Evolutionary conservation across 192 early-diverging fungal species (phyloP).

Genomic region (Mycoemilia scoparia): DNA sequence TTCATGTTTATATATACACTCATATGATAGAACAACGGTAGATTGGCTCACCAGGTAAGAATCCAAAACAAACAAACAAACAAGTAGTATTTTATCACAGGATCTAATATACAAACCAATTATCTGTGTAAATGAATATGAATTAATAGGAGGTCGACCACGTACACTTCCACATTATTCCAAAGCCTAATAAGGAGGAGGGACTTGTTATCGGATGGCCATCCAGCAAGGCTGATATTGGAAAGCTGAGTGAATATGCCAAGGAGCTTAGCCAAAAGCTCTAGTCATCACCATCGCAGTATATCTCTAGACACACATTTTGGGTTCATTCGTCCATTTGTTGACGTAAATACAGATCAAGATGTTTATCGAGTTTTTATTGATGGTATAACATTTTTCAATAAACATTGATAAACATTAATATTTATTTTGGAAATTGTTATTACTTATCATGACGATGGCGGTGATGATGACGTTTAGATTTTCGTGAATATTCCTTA

Average conservation of each 20-base stretch:
- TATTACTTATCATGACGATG: not conserved
- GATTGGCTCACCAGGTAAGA: constrained; percentile 55
- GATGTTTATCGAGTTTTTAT: not conserved
- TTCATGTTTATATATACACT: not conserved
- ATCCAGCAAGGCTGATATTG: constrained; percentile 30
- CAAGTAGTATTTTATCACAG: too few species aligned
- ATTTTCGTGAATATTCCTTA: not conserved
- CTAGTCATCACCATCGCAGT: not conserved
- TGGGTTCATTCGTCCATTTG: not conserved
- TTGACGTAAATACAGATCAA: not conserved
- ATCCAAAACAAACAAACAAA: too few species aligned
- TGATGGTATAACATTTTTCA: not conserved
- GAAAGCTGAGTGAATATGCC: constrained; percentile 20
- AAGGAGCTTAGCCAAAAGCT: constrained; percentile 18
- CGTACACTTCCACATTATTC: constrained; percentile 90
- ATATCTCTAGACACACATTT: not conserved
- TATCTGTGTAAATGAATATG: too few species aligned
- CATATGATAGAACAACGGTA: constrained; percentile 66
- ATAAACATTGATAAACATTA: not conserved
- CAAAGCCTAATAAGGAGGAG: constrained; percentile 35
- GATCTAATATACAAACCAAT: too few species aligned
- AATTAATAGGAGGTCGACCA: constrained; percentile 75
- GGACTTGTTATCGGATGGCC: constrained; percentile 60
- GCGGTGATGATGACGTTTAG: constrained; percentile 1
- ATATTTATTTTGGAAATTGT: not conserved